A percentile compares a stretch with the other conserved stretches of the same genome.
phyloP scores from a whole-genome alignment of 257 asterid genomes.

The Pogostemon cablin region DNA sequence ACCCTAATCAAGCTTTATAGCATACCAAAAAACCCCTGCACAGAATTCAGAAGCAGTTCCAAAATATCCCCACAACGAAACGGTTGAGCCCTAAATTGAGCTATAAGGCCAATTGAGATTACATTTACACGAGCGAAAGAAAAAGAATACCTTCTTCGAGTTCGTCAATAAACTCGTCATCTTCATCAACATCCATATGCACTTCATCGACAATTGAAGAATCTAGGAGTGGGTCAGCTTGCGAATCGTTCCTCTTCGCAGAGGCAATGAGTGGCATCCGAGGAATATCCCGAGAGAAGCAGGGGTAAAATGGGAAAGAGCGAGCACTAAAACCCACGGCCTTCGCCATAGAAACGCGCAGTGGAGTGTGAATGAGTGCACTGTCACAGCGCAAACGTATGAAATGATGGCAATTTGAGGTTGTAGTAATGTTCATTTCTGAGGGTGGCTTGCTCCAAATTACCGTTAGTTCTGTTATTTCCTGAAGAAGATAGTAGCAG shows the following conservation, averaged over 20 bases:
- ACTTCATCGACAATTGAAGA: conserved; percentile 56
- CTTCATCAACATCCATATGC: conserved; percentile 45
- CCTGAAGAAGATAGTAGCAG: conserved; percentile 1
- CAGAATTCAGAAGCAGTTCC: background rate
- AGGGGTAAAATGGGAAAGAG: conserved; percentile 37
- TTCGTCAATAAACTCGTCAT: conserved; percentile 46
- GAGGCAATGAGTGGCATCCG: conserved; percentile 32
- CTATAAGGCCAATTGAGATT: background rate
- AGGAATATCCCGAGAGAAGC: conserved; percentile 28
- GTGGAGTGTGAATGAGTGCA: conserved; percentile 30
- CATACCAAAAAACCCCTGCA: conserved; percentile 1
- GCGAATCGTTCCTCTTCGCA: conserved; percentile 47
- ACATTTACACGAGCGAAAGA: background rate
- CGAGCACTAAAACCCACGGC: conserved; percentile 12
- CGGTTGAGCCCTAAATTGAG: background rate
- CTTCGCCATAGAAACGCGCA: background rate
- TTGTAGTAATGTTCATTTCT: conserved; percentile 37
- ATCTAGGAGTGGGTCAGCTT: conserved; percentile 49
- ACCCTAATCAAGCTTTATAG: background rate
- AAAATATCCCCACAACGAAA: background rate
- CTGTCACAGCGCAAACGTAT: background rate
- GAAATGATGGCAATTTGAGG: conserved; percentile 30
- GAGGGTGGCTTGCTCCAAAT: conserved; percentile 1
- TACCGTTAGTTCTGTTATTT: conserved; percentile 32
- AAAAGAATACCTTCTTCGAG: conserved; percentile 49